Conservation (phyloP, 768 basidiomycete species). For the Trametes elegans region DNA sequence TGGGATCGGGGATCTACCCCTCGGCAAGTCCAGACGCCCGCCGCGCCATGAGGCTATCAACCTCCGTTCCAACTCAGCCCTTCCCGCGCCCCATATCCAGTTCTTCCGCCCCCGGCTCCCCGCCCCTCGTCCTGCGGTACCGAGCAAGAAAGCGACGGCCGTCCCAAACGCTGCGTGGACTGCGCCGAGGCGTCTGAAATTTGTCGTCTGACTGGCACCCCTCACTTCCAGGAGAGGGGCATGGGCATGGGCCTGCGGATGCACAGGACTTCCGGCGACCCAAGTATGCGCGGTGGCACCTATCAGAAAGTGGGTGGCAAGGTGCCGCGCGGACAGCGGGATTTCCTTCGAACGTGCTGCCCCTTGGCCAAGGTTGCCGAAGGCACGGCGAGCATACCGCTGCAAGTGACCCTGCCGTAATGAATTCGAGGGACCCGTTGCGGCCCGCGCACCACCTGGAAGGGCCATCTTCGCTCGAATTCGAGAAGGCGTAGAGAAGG, state of each 20-base stretch:
- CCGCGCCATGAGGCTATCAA: slow-evolving; percentile 20
- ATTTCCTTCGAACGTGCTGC: neutral
- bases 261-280: neutral
- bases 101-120: neutral
- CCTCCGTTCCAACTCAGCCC: slow-evolving; percentile 16
- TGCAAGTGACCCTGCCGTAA: slow-evolving; percentile 6
- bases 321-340: neutral
- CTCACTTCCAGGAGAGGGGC: too few species aligned
- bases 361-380: neutral
- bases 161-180: neutral
- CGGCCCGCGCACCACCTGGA: neutral
- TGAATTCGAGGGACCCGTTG: slow-evolving; percentile 6
- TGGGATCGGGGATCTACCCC: slow-evolving; percentile 11
- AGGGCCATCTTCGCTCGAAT: neutral
- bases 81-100: slow-evolving; percentile 1
- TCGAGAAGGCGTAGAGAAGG: slow-evolving; percentile 2
- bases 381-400: neutral
- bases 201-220: too few species aligned
- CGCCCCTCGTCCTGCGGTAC: neutral
- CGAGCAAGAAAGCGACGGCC: neutral
- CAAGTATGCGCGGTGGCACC: slow-evolving; percentile 3
- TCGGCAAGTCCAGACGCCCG: slow-evolving; percentile 5
- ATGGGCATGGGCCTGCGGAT: neutral
- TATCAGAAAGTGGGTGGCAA: slow-evolving; percentile 18
- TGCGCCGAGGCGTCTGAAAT: too few species aligned